Conservation (phyloP, 495 filamentous ascomycete species). For the Penicillium salamii region DNA sequence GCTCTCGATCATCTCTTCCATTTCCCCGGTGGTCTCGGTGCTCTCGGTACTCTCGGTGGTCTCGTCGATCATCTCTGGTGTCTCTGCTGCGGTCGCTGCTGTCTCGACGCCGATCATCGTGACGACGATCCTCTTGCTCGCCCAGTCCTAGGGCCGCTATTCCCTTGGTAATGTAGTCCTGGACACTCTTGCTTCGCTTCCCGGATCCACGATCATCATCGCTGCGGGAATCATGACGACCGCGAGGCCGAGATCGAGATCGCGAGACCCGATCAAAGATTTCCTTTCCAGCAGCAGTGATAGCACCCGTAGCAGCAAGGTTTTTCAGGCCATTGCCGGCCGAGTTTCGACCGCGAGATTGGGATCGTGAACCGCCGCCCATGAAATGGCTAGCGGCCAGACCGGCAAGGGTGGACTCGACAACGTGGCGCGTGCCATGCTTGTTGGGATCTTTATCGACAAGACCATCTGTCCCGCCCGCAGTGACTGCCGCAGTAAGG, state of each 20-base stretch:
- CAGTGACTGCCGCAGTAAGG: conserved; percentile 79
- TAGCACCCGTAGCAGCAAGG: conserved; percentile 69
- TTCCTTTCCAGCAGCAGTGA: conserved; percentile 80
- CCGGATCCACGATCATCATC: conserved; percentile 37
- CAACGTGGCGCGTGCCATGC: conserved; percentile 61
- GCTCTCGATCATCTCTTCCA: conserved; percentile 24
- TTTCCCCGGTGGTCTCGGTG: conserved; percentile 24
- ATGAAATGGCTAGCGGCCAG: conserved; percentile 77
- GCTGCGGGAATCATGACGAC: conserved; percentile 39
- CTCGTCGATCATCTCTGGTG: conserved; percentile 37
- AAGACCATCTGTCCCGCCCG: conserved; percentile 78
- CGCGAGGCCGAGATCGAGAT: conserved; percentile 59
- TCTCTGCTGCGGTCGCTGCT: conserved; percentile 25
- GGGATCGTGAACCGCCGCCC: conserved; percentile 65
- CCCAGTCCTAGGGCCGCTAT: conserved; percentile 54
- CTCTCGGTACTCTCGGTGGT: conserved; percentile 23
- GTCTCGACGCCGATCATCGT: too few species aligned
- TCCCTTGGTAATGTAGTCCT: conserved; percentile 53
- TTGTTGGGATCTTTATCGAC: conserved; percentile 70
- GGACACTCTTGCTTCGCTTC: conserved; percentile 56
- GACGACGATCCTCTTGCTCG: conserved; percentile 30
- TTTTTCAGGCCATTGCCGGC: conserved; percentile 52
- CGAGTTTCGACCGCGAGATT: conserved; percentile 40
- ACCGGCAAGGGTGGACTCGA: conserved; percentile 81
- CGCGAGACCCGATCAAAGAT: conserved; percentile 60